These are phyloP conservation scores for Amaranthus hypochondriacus DNA, from an alignment of 148 eudicot genomes.

Conservation along the genomic window DNA sequence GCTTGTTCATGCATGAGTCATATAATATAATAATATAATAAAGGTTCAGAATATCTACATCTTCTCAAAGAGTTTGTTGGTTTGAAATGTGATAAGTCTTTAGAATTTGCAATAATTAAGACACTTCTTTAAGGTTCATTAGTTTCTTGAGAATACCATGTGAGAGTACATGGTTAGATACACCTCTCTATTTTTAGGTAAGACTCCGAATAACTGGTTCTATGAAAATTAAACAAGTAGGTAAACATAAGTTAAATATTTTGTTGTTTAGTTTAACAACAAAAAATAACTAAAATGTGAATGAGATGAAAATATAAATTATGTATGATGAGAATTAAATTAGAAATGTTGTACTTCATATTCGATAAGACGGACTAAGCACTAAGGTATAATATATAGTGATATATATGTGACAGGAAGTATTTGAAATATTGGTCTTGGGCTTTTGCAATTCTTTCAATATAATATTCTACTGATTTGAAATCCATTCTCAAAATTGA, in stretches of 20 bases:
- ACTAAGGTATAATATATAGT: too few species aligned
- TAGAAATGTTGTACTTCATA: too few species aligned
- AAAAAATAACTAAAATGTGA: too few species aligned
- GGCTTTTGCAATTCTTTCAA: not conserved
- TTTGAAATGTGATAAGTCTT: conserved; percentile 16
- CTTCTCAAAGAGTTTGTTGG: not conserved
- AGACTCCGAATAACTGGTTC: not conserved
- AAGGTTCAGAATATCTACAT: not conserved
- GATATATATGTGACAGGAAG: too few species aligned
- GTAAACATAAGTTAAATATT: too few species aligned
- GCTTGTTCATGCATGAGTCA: conserved; percentile 5
- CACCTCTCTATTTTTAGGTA: conserved; percentile 4
- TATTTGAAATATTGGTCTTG: not conserved
- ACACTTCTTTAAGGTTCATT: conserved; percentile 9
- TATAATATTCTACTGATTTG: not conserved
- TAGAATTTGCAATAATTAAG: conserved; percentile 22
- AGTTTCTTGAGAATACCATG: conserved; percentile 12
- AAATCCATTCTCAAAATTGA: too few species aligned
- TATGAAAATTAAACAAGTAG: too few species aligned
- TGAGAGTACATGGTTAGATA: conserved; percentile 15
- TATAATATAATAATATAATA: not conserved
- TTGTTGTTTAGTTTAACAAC: too few species aligned
- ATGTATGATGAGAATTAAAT: too few species aligned
- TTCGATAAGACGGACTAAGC: too few species aligned
- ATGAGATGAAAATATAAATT: too few species aligned